Conservation (phyloP, 306 rosid genomes). For the Sicyos baderoa region DNA sequence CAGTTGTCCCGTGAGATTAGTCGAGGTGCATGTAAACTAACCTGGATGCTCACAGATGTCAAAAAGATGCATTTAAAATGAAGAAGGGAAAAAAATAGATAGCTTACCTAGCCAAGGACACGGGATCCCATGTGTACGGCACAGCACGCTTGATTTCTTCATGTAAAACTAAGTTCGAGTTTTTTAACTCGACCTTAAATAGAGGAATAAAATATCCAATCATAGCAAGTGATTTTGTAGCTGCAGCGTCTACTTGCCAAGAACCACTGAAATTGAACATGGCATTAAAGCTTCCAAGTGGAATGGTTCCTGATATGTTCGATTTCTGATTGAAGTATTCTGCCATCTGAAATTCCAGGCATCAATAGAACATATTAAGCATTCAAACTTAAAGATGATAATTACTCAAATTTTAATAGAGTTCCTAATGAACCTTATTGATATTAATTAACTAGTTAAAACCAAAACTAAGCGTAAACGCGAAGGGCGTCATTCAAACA, state of each 20-base stretch:
- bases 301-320: constrained; percentile 44
- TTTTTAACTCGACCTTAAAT: constrained; percentile 45
- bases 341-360: constrained; percentile 66
- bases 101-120: constrained; percentile 76
- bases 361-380: constrained; percentile 22
- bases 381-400: not conserved
- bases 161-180: constrained; percentile 42
- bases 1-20: too few species aligned
- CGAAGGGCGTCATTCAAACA: not conserved
- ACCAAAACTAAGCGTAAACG: not conserved
- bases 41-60: too few species aligned
- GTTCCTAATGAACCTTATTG: not conserved
- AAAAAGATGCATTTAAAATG: not conserved
- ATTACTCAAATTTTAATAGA: not conserved
- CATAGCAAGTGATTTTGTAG: constrained; percentile 90
- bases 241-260: constrained; percentile 68
- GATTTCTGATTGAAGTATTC: constrained; percentile 64
- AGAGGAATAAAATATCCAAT: constrained; percentile 71
- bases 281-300: constrained; percentile 88
- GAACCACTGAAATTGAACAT: constrained; percentile 93
- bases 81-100: not conserved
- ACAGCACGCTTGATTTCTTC: constrained; percentile 74
- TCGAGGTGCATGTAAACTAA: too few species aligned
- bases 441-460: not conserved
- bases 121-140: constrained; percentile 92